A percentile compares a stretch with the other conserved stretches of the same genome.
Evolutionary conservation across 2,329 filamentous ascomycete species (phyloP).

Genomic region (Aspergillus pseudonomiae): DNA sequence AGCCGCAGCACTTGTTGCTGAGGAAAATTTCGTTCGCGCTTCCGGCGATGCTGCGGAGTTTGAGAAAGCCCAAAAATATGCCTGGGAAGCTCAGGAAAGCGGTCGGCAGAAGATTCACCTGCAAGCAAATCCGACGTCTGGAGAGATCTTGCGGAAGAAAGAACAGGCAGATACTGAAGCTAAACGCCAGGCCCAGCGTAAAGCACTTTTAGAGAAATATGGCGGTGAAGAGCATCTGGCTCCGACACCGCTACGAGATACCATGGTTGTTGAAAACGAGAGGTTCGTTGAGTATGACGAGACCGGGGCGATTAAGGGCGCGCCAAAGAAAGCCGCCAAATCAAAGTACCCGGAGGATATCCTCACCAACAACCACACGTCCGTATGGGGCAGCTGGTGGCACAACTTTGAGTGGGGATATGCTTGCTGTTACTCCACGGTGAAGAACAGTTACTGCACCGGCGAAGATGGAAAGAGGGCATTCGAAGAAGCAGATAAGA

Average conservation of each 20-base stretch:
- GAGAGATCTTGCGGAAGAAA: constrained; percentile 80
- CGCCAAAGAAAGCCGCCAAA: constrained; percentile 72
- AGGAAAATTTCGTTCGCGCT: constrained; percentile 86
- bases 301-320: constrained; percentile 85
- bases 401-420: constrained; percentile 94
- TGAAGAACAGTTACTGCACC: constrained; percentile 98
- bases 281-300: constrained; percentile 94
- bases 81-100: constrained; percentile 92
- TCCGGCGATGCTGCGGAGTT: constrained; percentile 94
- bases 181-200: constrained; percentile 69
- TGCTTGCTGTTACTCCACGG: constrained; percentile 86
- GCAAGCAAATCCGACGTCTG: constrained; percentile 94
- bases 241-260: constrained; percentile 65
- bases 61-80: constrained; percentile 83
- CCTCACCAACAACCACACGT: constrained; percentile 84
- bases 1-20: constrained; percentile 80
- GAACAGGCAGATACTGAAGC: constrained; percentile 72
- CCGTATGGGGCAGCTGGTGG: constrained; percentile 98
- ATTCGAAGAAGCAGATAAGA: constrained; percentile 73
- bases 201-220: constrained; percentile 78
- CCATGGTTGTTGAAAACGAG: constrained; percentile 78
- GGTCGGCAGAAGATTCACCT: constrained; percentile 81
- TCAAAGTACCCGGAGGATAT: constrained; percentile 94
- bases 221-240: constrained; percentile 67
- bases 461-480: constrained; percentile 83